Percentiles rank a stretch among this genome's conserved stretches.
phyloP scores from a whole-genome alignment of 257 asterid species.

The Leonotis leonurus region DNA sequence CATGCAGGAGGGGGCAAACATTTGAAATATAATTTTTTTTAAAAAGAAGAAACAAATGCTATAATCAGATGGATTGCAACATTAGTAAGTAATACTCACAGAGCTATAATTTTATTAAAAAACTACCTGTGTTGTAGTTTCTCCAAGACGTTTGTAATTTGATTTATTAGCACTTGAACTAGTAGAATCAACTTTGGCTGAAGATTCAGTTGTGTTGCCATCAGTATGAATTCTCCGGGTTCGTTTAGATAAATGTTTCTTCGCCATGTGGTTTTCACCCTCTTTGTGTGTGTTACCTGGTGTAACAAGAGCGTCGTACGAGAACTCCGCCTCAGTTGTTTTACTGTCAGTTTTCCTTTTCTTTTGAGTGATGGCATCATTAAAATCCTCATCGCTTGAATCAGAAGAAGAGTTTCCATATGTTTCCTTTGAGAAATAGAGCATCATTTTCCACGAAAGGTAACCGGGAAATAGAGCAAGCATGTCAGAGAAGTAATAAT shows the following conservation, averaged over 20 bases:
- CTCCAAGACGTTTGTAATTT: slow-evolving; percentile 48
- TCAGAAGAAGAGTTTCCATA: slow-evolving; percentile 69
- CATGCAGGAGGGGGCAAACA: background rate
- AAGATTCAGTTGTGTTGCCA: slow-evolving; percentile 19
- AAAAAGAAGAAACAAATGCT: background rate
- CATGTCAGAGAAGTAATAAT: slow-evolving; percentile 4
- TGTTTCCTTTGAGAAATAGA: slow-evolving; percentile 54
- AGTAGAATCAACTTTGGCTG: slow-evolving; percentile 37
- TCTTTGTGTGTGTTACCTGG: slow-evolving; percentile 12
- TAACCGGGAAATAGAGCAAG: background rate
- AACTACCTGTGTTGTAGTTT: slow-evolving; percentile 60
- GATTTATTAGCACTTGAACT: slow-evolving; percentile 28
- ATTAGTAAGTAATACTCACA: background rate
- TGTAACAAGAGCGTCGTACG: slow-evolving; percentile 18
- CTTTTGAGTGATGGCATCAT: slow-evolving; percentile 39
- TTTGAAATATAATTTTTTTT: background rate
- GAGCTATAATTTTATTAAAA: background rate
- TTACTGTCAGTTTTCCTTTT: slow-evolving; percentile 31
- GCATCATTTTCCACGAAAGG: slow-evolving; percentile 11
- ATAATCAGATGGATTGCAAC: background rate
- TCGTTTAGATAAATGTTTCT: slow-evolving; percentile 19
- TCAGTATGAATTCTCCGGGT: slow-evolving; percentile 17
- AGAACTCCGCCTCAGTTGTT: slow-evolving; percentile 28
- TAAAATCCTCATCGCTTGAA: slow-evolving; percentile 88
- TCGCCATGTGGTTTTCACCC: slow-evolving; percentile 27